These are phyloP conservation scores for Pestalotiopsis sp. DNA, from an alignment of 2,329 filamentous ascomycete species.

Conservation along the genomic window DNA sequence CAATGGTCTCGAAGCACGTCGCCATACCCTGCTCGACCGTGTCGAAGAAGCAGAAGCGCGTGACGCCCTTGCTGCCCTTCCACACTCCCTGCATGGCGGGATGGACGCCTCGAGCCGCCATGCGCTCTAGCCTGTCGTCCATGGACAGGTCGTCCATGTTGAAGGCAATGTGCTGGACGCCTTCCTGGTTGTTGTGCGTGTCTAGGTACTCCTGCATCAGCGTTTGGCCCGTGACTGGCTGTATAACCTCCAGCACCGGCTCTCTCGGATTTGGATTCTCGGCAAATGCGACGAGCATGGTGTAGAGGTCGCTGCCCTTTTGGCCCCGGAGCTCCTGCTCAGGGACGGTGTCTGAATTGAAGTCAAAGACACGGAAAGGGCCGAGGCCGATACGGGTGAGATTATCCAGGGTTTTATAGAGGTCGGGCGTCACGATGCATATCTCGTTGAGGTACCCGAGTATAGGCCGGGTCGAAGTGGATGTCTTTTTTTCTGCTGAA, in stretches of 20 bases:
- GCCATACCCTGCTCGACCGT: conserved; percentile 3
- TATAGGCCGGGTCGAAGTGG: not conserved
- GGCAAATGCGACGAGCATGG: conserved; percentile 6
- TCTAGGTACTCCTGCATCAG: conserved; percentile 2
- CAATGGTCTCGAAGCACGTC: conserved; percentile 9
- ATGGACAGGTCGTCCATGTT: not conserved
- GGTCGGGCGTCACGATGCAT: conserved; percentile 1
- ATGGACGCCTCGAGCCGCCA: not conserved
- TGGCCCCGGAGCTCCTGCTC: conserved; percentile 1
- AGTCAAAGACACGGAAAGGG: not conserved
- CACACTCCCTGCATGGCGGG: not conserved
- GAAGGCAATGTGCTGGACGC: conserved; percentile 6
- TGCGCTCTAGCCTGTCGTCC: not conserved
- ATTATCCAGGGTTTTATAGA: conserved; percentile 3
- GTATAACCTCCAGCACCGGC: conserved; percentile 4
- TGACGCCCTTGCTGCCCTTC: not conserved
- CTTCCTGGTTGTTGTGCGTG: not conserved
- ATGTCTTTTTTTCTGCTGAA: not conserved
- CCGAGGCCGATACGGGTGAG: conserved; percentile 1
- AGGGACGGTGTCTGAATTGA: not conserved
- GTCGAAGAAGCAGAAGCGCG: conserved; percentile 8
- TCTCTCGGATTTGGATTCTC: not conserved
- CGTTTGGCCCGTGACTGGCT: not conserved
- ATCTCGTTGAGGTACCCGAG: conserved; percentile 2
- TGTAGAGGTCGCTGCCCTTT: not conserved